Evolutionary conservation across 345 rosid species (phyloP).

Genomic region (Psidium guajava): DNA sequence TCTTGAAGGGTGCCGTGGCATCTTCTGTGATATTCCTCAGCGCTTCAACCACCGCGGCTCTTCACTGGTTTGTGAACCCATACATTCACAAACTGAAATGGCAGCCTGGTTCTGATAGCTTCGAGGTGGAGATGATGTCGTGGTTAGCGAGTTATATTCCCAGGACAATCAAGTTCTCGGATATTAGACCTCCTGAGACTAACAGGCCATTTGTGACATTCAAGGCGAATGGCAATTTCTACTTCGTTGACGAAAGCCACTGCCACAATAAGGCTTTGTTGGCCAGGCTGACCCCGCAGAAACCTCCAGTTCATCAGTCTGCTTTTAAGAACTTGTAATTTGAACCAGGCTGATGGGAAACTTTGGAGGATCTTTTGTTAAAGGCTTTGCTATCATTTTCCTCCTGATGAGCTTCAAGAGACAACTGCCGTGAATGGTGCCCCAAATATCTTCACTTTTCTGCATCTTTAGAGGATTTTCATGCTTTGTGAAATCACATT

Average conservation of each 20-base stretch:
- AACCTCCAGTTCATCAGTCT: conserved; percentile 46
- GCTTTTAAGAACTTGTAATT: conserved; percentile 77
- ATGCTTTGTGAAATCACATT: background rate
- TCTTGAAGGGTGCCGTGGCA: conserved; percentile 87
- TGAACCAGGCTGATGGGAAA: background rate
- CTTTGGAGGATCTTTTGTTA: background rate
- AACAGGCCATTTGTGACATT: conserved; percentile 85
- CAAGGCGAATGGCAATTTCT: conserved; percentile 65
- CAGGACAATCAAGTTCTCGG: conserved; percentile 67
- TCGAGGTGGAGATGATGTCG: conserved; percentile 90
- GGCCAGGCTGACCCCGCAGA: conserved; percentile 64
- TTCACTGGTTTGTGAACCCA: conserved; percentile 94
- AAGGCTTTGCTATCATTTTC: background rate
- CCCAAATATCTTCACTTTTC: background rate
- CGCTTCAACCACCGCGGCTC: conserved; percentile 65
- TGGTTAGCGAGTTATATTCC: conserved; percentile 66
- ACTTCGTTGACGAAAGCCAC: conserved; percentile 66
- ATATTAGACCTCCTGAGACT: conserved; percentile 59
- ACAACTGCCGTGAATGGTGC: background rate
- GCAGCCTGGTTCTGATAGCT: conserved; percentile 87
- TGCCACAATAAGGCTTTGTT: conserved; percentile 86
- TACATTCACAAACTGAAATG: conserved; percentile 84
- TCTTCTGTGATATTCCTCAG: conserved; percentile 77
- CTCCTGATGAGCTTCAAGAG: background rate
- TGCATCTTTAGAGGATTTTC: background rate